phyloP scores from a whole-genome alignment of 2,329 filamentous ascomycete genomes.

The Penicillium hordei region DNA sequence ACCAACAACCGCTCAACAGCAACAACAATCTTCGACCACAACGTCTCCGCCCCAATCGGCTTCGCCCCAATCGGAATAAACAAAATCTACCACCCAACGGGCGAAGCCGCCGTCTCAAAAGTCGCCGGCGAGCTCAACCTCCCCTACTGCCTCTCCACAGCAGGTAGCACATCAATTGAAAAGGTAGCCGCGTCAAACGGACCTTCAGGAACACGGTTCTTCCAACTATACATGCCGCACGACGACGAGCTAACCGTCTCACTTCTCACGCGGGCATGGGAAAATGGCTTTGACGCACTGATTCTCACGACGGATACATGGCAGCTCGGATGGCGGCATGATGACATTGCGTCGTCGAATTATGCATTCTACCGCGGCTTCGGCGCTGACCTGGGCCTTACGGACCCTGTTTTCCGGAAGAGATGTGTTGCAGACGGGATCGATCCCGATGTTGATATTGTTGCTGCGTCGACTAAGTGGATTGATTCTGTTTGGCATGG shows the following conservation, averaged over 20 bases:
- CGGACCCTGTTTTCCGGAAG: conserved; percentile 60
- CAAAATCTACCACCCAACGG: conserved; percentile 61
- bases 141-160: conserved; percentile 61
- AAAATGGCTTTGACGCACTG: conserved; percentile 57
- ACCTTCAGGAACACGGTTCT: conserved; percentile 52
- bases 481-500: conserved; percentile 67
- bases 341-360: conserved; percentile 57
- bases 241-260: conserved; percentile 60
- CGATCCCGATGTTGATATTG: conserved; percentile 52
- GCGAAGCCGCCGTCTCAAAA: conserved; percentile 60
- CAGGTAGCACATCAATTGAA: conserved; percentile 58
- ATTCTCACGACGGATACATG: conserved; percentile 65
- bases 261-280: conserved; percentile 56
- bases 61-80: conserved; percentile 67
- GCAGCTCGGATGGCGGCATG: conserved; percentile 63
- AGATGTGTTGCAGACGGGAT: conserved; percentile 54
- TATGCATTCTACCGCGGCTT: conserved; percentile 64
- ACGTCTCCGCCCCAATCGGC: conserved; percentile 60
- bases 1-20: conserved; percentile 59
- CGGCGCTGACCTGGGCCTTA: conserved; percentile 57
- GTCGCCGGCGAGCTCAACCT: conserved; percentile 61
- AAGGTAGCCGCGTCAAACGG: conserved; percentile 59
- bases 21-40: conserved; percentile 61
- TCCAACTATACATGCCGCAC: conserved; percentile 64
- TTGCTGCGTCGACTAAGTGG: conserved; percentile 60